Conservation (phyloP, 1,284 basidiomycete species). For the Fomitiporia mediterranea region DNA sequence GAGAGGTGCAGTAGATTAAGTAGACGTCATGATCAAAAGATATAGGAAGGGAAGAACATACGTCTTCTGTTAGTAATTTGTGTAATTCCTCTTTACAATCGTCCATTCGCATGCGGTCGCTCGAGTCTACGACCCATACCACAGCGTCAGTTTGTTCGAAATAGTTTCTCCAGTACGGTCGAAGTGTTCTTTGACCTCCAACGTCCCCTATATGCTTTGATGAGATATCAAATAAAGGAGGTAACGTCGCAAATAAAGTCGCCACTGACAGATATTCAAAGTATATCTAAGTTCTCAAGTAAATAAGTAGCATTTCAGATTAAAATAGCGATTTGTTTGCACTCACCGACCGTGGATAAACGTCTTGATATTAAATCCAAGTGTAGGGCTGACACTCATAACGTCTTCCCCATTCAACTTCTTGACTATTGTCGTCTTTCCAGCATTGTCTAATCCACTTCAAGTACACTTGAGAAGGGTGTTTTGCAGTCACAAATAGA, state of each 20-base stretch:
- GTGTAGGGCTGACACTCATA: conserved; percentile 82
- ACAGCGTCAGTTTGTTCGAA: conserved; percentile 98
- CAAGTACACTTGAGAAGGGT: conserved; percentile 15
- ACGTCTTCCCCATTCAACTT: conserved; percentile 91
- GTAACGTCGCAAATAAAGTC: background rate
- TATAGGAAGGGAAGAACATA: conserved; percentile 39
- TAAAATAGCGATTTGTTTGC: background rate
- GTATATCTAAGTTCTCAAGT: conserved; percentile 59
- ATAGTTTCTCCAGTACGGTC: conserved; percentile 99
- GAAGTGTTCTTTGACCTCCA: conserved; percentile 90
- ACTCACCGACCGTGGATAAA: conserved; percentile 85
- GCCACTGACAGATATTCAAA: conserved; percentile 81
- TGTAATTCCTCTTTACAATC: conserved; percentile 90
- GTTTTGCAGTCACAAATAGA: conserved; percentile 2
- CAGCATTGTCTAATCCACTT: conserved; percentile 98
- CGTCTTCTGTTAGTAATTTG: conserved; percentile 86
- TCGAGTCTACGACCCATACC: conserved; percentile 98
- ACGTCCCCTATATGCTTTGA: conserved; percentile 79
- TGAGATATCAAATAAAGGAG: background rate
- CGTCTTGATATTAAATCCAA: conserved; percentile 99
- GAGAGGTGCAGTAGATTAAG: conserved; percentile 8
- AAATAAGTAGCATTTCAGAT: conserved; percentile 16
- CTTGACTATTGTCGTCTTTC: conserved; percentile 98
- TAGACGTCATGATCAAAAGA: conserved; percentile 20
- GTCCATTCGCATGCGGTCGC: conserved; percentile 82